Base-by-base conservation (phyloP, 768 basidiomycete genomes). In the Calvatia gigantea region DNA sequence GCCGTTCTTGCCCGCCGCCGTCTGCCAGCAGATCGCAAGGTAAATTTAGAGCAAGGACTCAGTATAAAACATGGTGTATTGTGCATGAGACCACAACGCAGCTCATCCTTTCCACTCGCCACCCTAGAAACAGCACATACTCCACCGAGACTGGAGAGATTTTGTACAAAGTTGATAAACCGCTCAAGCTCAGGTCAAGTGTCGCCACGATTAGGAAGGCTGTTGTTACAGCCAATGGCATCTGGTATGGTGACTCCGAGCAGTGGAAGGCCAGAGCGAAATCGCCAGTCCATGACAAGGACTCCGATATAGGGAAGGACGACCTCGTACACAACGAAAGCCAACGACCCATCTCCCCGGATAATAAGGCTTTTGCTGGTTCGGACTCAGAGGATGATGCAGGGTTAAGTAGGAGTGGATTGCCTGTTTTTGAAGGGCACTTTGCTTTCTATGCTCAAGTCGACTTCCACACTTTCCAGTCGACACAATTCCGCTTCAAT, bases 71-170 rank as follows among this genome's bases (percentile, higher is more conserved):
- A 61, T 48, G 53, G 12, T 62, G 65, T 35, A 52, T 56, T 31
- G 27, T 5, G 2, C n/a, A n/a, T 12, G 17, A n/a, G 35, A n/a
- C 12, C 35, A 17, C 35, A 6, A 65, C 64, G 65, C 58, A 56
- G 17, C 64, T 68, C 35, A 54, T 59, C 43, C 60, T 68, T n/a
- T 64, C 62, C 8, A 59, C 51, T 23, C 46, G 42, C 27, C 51
- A 61, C 32, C 65, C 65, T 7, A 63, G 59, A 44, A 56, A 65
- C 44, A 51, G 61, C 11, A 57, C 59, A n/a, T 68, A 62, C 43
- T 49, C 57, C 29, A 62, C 58, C 7, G 58, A 64, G 25, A 52
- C 61, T 2, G 65, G 64, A 3, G 55, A 64, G 21, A 50, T 60
- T 4, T 27, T 68, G 4, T 66, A 66, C 58, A 64, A 62, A 38